Evolutionary conservation across 345 rosid species (phyloP), one percentile per base, ranked within the genome.

Genomic region (Eucalyptus shirleyi): DNA sequence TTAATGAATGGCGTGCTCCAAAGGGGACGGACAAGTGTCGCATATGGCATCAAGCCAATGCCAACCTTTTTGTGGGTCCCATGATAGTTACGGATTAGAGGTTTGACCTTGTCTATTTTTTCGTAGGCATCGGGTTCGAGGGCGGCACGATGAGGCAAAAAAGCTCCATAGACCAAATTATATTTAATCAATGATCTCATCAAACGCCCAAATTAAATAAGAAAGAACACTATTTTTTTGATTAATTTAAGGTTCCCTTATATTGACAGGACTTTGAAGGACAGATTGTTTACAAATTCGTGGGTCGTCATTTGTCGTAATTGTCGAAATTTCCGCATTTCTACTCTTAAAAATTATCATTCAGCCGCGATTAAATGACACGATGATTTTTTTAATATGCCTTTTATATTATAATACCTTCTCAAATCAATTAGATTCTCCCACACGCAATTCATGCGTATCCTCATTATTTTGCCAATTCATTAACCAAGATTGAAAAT

Each of bases 131-230:
- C 83, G 26, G 45, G 14, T 72, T 34, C 82, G 62, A 34, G 82
- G 90, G 50, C 90, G 86, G 92, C 92, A 91, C 92, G 88, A 89
- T 56, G 81, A 62, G 89, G 83, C 47, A 8, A 26, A 5, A 77
- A 77, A 40, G 83, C 47, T 14, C 47, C 47, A 21, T 40, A 28
- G 44, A 23, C 13, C 28, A 12, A 37, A 77, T 37, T 40, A 37
- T 37, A 37, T 77, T 77, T 77, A 37, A 69, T 69, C 6, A 18
- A 18, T 0, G 11, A 65, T 65, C 77, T n/a, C 18, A 15, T 67
- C 77, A 8, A 67, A 67, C 16, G 34, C 40, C 77, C 40, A 8
- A 67, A 67, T 67, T 67, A 67, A 56, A 56, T 56, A 56, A 23
- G 30, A 24, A 56, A 56, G 28, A 24, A 24, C 28, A 11, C 3